Evolutionary conservation across 202 grass and related monocot species (phyloP).

Genomic region (Elaeis oleifera): DNA sequence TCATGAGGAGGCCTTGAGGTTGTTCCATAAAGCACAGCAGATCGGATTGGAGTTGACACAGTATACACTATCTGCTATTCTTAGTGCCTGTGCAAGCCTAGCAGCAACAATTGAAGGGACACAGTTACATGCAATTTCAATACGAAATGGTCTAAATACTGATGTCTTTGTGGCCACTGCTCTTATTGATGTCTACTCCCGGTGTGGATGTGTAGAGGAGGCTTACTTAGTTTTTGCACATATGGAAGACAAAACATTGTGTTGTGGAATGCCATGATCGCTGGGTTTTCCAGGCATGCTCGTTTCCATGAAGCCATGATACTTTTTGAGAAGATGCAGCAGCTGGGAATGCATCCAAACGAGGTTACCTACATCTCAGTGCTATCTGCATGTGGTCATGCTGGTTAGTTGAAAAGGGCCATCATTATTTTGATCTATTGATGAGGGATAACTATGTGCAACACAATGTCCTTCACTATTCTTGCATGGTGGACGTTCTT

Average conservation of each 20-base stretch:
- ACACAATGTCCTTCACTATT: slow-evolving; percentile 25
- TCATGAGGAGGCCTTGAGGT: slow-evolving; percentile 37
- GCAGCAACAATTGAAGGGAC: slow-evolving; percentile 42
- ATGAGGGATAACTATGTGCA: slow-evolving; percentile 8
- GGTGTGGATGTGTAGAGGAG: slow-evolving; percentile 15
- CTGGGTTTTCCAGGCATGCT: slow-evolving; percentile 21
- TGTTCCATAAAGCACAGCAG: slow-evolving; percentile 36
- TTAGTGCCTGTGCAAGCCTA: slow-evolving; percentile 48
- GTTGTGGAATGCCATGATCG: slow-evolving; percentile 25
- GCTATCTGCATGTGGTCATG: slow-evolving; percentile 20
- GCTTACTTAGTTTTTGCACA: slow-evolving; percentile 17
- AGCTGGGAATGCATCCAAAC: slow-evolving; percentile 9
- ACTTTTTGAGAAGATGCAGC: slow-evolving; percentile 29
- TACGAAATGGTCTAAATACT: slow-evolving; percentile 2
- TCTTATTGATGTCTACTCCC: slow-evolving; percentile 22
- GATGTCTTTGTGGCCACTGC: slow-evolving; percentile 21
- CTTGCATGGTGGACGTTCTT: slow-evolving; percentile 24
- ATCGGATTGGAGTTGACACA: slow-evolving; percentile 40
- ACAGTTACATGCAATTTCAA: slow-evolving; percentile 28
- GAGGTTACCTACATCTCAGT: slow-evolving; percentile 21
- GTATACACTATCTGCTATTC: slow-evolving; percentile 51
- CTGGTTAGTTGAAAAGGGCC: slow-evolving; percentile 16
- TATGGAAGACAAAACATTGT: slow-evolving; percentile 12
- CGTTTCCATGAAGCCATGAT: slow-evolving; percentile 11
- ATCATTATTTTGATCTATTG: slow-evolving; percentile 17